These are phyloP conservation scores for Ogataea ramenticola DNA, from an alignment of 805 yeast species.

Conservation along the genomic window DNA sequence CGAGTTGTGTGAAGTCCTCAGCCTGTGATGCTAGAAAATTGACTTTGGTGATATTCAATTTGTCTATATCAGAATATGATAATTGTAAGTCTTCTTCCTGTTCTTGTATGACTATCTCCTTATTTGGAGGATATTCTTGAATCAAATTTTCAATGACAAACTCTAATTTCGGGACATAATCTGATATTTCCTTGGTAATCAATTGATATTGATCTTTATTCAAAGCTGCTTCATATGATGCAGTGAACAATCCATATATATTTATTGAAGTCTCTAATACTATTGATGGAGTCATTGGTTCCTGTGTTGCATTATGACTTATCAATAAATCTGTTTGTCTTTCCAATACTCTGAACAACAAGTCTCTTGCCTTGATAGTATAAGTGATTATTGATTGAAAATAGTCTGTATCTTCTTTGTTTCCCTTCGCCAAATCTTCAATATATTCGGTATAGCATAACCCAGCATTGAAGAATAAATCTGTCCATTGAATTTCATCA, in stretches of 20 bases:
- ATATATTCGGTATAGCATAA: constrained; percentile 40
- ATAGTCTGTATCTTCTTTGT: constrained; percentile 5
- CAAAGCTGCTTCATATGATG: constrained; percentile 19
- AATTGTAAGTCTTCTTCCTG: no score
- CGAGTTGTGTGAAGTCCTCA: constrained; percentile 20
- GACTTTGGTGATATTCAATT: constrained; percentile 25
- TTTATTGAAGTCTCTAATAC: constrained; percentile 20
- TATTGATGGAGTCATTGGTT: constrained; percentile 19
- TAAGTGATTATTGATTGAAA: constrained; percentile 12
- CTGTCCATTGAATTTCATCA: constrained; percentile 23
- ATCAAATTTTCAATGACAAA: background rate
- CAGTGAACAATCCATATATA: constrained; percentile 18
- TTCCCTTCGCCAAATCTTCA: constrained; percentile 28
- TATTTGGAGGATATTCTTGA: background rate
- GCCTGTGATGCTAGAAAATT: constrained; percentile 21
- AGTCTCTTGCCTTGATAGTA: constrained; percentile 12
- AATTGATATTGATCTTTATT: constrained; percentile 1
- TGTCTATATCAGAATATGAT: constrained; percentile 18
- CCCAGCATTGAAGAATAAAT: constrained; percentile 39
- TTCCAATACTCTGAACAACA: constrained; percentile 23
- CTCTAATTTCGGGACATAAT: constrained; percentile 12
- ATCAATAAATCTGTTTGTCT: constrained; percentile 13
- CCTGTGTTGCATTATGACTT: constrained; percentile 5
- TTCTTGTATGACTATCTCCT: background rate
- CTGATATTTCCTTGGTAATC: background rate